phyloP scores from a whole-genome alignment of 2,329 filamentous ascomycete species.

The Scytalidium lignicola region DNA sequence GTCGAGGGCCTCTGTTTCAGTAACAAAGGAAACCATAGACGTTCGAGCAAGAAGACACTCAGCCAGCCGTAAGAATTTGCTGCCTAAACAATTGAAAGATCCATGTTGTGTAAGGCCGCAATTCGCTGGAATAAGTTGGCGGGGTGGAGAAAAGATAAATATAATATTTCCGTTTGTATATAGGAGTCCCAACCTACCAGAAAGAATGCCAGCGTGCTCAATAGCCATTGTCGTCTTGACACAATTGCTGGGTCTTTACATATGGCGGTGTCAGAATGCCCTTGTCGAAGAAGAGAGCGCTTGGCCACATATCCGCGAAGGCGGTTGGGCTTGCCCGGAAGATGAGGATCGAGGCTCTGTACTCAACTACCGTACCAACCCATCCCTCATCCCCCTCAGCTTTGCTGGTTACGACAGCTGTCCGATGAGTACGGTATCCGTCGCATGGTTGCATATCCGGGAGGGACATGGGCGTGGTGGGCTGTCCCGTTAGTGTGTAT shows the following conservation, averaged over 20 bases:
- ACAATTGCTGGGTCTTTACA: slow-evolving; percentile 12
- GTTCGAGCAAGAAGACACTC: not conserved
- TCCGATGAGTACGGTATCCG: not conserved
- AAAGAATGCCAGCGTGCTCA: not conserved
- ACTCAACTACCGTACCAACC: too few species aligned
- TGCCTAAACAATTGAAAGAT: slow-evolving; percentile 18
- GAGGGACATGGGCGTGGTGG: not conserved
- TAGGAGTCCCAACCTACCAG: slow-evolving; percentile 7
- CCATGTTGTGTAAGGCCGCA: slow-evolving; percentile 15
- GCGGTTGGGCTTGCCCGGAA: not conserved
- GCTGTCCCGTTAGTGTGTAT: not conserved
- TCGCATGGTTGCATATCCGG: not conserved
- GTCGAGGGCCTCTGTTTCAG: not conserved
- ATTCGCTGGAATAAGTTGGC: not conserved
- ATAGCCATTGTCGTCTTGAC: slow-evolving; percentile 14
- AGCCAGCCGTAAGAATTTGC: slow-evolving; percentile 7
- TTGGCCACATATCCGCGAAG: slow-evolving; percentile 7
- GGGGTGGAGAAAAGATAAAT: not conserved
- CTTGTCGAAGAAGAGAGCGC: slow-evolving; percentile 19
- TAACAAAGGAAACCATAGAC: not conserved
- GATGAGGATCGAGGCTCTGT: not conserved
- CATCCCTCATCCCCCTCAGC: too few species aligned
- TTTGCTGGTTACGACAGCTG: not conserved
- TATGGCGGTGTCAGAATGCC: slow-evolving; percentile 24
- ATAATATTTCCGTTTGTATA: slow-evolving; percentile 21